phyloP scores from a whole-genome alignment of 257 asterid species.

The Gardenia jasminoides region DNA sequence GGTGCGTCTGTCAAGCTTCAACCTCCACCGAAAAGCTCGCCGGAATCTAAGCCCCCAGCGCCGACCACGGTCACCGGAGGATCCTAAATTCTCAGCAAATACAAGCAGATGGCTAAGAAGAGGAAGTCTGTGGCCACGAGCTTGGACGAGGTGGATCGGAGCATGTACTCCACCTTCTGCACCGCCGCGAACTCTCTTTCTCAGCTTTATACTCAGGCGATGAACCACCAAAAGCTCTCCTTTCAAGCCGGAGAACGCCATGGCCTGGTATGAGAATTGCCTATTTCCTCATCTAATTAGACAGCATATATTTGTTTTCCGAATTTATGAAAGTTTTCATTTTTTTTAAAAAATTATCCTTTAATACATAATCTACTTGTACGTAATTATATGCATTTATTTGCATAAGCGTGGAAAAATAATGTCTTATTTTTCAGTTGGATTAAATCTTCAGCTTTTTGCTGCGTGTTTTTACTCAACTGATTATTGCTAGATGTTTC shows the following conservation, averaged over 20 bases:
- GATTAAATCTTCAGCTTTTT: neutral
- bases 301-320: neutral
- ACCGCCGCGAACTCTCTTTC: slow-evolving; percentile 89
- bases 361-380: neutral
- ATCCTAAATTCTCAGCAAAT: neutral
- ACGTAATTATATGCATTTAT: neutral
- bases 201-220: slow-evolving; percentile 88
- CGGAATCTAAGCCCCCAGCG: slow-evolving; percentile 10
- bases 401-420: neutral
- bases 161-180: slow-evolving; percentile 81
- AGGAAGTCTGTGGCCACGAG: slow-evolving; percentile 82
- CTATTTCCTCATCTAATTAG: neutral
- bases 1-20: slow-evolving; percentile 1
- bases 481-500: neutral
- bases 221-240: slow-evolving; percentile 83
- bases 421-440: slow-evolving; percentile 4
- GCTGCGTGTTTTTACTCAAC: neutral
- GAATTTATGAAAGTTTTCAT: no score
- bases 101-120: slow-evolving; percentile 70
- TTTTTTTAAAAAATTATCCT: neutral
- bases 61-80: neutral
- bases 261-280: slow-evolving; percentile 45
- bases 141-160: slow-evolving; percentile 95
- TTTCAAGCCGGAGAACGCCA: slow-evolving; percentile 93
- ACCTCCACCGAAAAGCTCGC: slow-evolving; percentile 13